Base-by-base conservation (phyloP, 148 eudicot species). In the Fagopyrum homotropicum region DNA sequence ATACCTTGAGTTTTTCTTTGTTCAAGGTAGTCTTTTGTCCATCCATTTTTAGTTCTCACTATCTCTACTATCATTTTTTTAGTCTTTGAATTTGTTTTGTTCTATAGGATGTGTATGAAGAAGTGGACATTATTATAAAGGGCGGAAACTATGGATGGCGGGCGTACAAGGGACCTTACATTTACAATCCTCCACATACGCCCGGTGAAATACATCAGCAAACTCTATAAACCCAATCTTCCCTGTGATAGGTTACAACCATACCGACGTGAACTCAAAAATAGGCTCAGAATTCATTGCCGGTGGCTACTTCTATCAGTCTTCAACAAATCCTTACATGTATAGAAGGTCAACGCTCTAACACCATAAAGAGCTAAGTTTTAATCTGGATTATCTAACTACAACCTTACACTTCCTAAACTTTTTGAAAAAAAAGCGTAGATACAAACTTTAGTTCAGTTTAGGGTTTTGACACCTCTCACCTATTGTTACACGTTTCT, bases 91-190 rank as follows among this genome's bases (percentile, higher is more conserved):
- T 59, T 11, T 15, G 46, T 2, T 6, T 43, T 66, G 46, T 40
- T 35, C 45, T 40, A 9, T 46, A 93, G 96, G 89, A 90, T 75
- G 35, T 0, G 69, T 89, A 77, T 52, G 96, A 93, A 82, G 93
- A 88, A 79, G 98, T 93, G 76, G 68, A 93, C 81, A 74, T 93
- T 14, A 82, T 93, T 73, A 89, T 88, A 7, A 93, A 82, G 80
- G 80, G 73, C 26, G 98, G 98, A 43, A 93, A 90, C 84, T 93
- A 86, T 45, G 98, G 98, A 45, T 93, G 98, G 98, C 90, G 90
- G 11, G 85, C 61, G 16, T 89, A 84, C 30, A 92, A 93, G 76
- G 98, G 98, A 11, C 80, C 78, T 46, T 35, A 79, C 47, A 74
- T 49, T 30, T 89, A 80, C 81, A 84, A 59, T 72, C 91, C 96